Percentiles rank a stretch among this genome's conserved stretches.
These are phyloP conservation scores for Sarcocystis neurona DNA, from an alignment of 169 alveolate genomes.

Conservation along the genomic window DNA sequence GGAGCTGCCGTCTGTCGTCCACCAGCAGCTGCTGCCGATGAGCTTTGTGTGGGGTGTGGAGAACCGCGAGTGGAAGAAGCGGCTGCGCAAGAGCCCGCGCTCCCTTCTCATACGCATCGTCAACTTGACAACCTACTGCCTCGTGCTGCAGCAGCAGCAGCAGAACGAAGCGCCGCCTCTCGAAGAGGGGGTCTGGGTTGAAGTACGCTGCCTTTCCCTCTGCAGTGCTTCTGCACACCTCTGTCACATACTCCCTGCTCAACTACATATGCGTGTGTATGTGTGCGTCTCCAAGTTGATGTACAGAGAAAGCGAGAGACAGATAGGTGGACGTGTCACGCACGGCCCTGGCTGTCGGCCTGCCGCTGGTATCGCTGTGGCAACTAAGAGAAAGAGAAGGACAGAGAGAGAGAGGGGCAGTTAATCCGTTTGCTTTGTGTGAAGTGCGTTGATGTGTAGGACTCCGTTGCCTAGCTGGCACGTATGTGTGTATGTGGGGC, in stretches of 20 bases:
- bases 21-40: too few relatives aligned
- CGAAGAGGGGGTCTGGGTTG: constrained; percentile 64
- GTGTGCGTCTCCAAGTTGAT: too few relatives aligned
- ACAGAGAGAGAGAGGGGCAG: too few relatives aligned
- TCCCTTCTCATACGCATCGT: constrained; percentile 81
- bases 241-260: background rate
- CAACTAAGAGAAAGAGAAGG: too few relatives aligned
- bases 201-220: constrained; percentile 4
- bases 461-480: too few relatives aligned
- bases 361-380: too few relatives aligned
- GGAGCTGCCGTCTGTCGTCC: background rate
- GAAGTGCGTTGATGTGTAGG: too few relatives aligned
- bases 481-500: too few relatives aligned
- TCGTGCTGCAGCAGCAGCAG: constrained; percentile 14
- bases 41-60: constrained; percentile 68
- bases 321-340: too few relatives aligned
- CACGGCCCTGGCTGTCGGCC: too few relatives aligned
- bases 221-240: background rate
- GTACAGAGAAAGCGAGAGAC: too few relatives aligned
- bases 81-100: constrained; percentile 79
- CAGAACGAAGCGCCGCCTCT: constrained; percentile 4
- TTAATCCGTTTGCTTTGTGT: too few relatives aligned
- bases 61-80: constrained; percentile 75
- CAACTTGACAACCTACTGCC: constrained; percentile 73
- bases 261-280: background rate